A percentile compares a stretch with the other conserved stretches of the same genome.
These are phyloP conservation scores for Epichloe sylvatica DNA, from an alignment of 2,329 filamentous ascomycete genomes.

Conservation along the genomic window DNA sequence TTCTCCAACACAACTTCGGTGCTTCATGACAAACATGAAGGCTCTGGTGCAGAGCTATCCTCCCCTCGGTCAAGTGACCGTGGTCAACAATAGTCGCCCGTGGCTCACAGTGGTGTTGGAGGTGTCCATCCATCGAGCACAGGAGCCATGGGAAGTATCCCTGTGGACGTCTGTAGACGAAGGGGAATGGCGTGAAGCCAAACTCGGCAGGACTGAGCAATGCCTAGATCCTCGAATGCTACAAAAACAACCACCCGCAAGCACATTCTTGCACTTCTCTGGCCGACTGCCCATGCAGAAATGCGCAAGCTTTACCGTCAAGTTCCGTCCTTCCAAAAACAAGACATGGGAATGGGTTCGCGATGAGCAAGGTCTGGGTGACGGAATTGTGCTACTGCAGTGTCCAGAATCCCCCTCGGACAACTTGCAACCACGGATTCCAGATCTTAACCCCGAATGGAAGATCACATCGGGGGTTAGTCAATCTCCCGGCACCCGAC, in stretches of 20 bases:
- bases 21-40: slow-evolving; percentile 17
- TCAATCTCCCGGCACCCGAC: slow-evolving; percentile 52
- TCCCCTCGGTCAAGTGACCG: slow-evolving; percentile 61
- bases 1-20: background rate
- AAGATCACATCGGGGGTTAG: slow-evolving; percentile 40
- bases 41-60: slow-evolving; percentile 43
- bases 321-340: slow-evolving; percentile 41
- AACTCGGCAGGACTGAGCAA: slow-evolving; percentile 17
- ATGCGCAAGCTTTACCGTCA: slow-evolving; percentile 53
- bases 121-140: slow-evolving; percentile 38
- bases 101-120: slow-evolving; percentile 58
- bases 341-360: slow-evolving; percentile 58
- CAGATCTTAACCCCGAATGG: slow-evolving; percentile 42
- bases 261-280: slow-evolving; percentile 38
- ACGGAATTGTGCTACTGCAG: slow-evolving; percentile 46
- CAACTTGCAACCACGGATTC: slow-evolving; percentile 41
- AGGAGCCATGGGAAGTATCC: slow-evolving; percentile 54
- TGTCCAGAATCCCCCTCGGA: slow-evolving; percentile 17
- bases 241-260: slow-evolving; percentile 17
- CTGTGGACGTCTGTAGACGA: slow-evolving; percentile 57
- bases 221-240: slow-evolving; percentile 35
- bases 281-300: slow-evolving; percentile 32
- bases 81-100: slow-evolving; percentile 34
- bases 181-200: slow-evolving; percentile 40
- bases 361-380: slow-evolving; percentile 46